phyloP scores from a whole-genome alignment of 2,329 filamentous ascomycete species.

The Xylariaceae sp. region DNA sequence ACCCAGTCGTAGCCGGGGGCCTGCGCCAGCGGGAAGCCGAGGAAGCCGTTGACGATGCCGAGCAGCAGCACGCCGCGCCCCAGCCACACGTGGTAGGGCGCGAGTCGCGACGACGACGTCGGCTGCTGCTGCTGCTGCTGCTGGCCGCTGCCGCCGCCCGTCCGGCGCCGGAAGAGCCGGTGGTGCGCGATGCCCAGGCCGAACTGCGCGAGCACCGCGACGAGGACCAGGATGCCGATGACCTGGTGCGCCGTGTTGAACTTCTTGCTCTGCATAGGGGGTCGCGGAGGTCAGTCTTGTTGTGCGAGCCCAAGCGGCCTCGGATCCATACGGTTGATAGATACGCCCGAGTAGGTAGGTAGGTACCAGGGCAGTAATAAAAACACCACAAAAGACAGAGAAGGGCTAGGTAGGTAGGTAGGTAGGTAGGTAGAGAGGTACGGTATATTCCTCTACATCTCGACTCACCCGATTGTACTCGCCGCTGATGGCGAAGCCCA shows the following conservation, averaged over 20 bases:
- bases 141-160: too few relatives aligned
- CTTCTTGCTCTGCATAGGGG: conserved; percentile 35
- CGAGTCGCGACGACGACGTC: conserved; percentile 38
- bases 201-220: conserved; percentile 45
- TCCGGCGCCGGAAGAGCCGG: conserved; percentile 38
- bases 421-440: too few relatives aligned
- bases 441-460: too few relatives aligned
- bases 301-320: too few relatives aligned
- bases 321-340: too few relatives aligned
- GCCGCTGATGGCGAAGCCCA: conserved; percentile 46
- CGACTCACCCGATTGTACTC: conserved; percentile 48
- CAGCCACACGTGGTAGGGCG: conserved; percentile 49
- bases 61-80: conserved; percentile 46
- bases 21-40: conserved; percentile 51
- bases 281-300: conserved; percentile 1
- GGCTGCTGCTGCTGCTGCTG: conserved; percentile 39
- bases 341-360: too few relatives aligned
- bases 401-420: too few relatives aligned
- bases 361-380: too few relatives aligned
- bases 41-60: conserved; percentile 48
- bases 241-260: conserved; percentile 51
- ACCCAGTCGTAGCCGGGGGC: conserved; percentile 39
- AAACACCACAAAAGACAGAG: too few relatives aligned
- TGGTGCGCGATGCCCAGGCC: conserved; percentile 50
- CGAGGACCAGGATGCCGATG: conserved; percentile 47